Evolutionary conservation across 768 basidiomycete species (phyloP).

Genomic region (Russula sp.): DNA sequence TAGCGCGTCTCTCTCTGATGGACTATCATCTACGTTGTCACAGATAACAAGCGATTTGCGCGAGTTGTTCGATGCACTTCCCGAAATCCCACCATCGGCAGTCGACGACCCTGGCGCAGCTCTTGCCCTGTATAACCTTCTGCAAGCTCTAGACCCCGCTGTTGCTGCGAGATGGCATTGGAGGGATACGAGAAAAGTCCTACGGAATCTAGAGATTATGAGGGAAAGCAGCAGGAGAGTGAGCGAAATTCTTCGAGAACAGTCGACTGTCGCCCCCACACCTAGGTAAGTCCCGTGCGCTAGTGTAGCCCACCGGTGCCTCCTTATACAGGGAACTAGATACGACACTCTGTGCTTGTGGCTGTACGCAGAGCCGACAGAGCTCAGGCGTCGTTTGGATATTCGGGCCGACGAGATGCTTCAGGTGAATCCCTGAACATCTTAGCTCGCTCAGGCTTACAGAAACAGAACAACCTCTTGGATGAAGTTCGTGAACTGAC

Average conservation of each 20-base stretch:
- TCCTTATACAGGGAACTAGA: constrained; percentile 35
- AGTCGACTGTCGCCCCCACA: constrained; percentile 39
- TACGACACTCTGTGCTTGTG: constrained; percentile 87
- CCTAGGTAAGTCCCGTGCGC: constrained; percentile 43
- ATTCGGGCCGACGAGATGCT: constrained; percentile 86
- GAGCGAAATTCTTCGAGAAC: constrained; percentile 64
- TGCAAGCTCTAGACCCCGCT: constrained; percentile 60
- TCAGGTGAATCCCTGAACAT: constrained; percentile 44
- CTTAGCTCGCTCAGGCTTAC: constrained; percentile 4
- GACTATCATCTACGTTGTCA: constrained; percentile 38
- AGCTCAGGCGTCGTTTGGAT: constrained; percentile 65
- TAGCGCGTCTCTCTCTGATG: constrained; percentile 16
- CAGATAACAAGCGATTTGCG: constrained; percentile 44
- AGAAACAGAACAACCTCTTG: constrained; percentile 49
- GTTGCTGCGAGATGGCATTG: constrained; percentile 92
- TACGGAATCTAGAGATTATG: constrained; percentile 71
- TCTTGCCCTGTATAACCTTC: constrained; percentile 57
- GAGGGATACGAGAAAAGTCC: constrained; percentile 87
- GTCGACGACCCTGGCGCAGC: constrained; percentile 49
- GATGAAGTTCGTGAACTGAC: constrained; percentile 65
- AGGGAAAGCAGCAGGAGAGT: constrained; percentile 59
- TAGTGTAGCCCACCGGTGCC: constrained; percentile 5
- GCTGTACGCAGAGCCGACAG: constrained; percentile 69
- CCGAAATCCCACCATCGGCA: constrained; percentile 54
- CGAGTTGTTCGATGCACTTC: constrained; percentile 50